These are phyloP conservation scores for Dissoconium aciculare DNA, from an alignment of 2,329 filamentous ascomycete species.

Conservation along the genomic window DNA sequence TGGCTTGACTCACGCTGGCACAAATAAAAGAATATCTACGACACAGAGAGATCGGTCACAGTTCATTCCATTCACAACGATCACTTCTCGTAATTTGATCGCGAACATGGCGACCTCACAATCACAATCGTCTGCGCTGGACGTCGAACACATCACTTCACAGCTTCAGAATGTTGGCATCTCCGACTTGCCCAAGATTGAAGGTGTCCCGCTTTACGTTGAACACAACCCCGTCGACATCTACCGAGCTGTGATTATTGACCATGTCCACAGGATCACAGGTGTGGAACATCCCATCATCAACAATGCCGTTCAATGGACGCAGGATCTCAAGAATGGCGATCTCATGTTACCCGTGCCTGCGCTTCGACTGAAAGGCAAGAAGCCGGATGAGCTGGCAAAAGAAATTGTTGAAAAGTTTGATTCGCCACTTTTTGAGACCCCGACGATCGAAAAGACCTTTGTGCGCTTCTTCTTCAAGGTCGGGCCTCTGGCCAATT, in stretches of 20 bases:
- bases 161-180: conserved; percentile 19
- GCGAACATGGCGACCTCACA: conserved; percentile 5
- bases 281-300: conserved; percentile 57
- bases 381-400: conserved; percentile 43
- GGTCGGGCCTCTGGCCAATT: conserved; percentile 45
- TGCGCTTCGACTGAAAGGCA: conserved; percentile 58
- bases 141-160: conserved; percentile 17
- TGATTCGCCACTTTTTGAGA: conserved; percentile 56
- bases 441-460: conserved; percentile 50
- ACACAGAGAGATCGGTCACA: conserved; percentile 2
- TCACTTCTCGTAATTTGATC: conserved; percentile 9
- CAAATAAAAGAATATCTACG: conserved; percentile 6
- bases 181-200: conserved; percentile 14
- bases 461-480: conserved; percentile 74
- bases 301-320: conserved; percentile 65
- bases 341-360: conserved; percentile 67
- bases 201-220: conserved; percentile 34
- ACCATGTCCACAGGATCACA: conserved; percentile 51
- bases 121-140: conserved; percentile 1
- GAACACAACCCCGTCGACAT: conserved; percentile 62
- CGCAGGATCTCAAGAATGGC: conserved; percentile 63
- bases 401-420: conserved; percentile 39
- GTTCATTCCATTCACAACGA: conserved; percentile 9
- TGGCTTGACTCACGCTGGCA: conserved; percentile 8
- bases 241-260: conserved; percentile 62